These are phyloP conservation scores for Phlebiopsis gigantea DNA, from an alignment of 768 basidiomycete species.

Conservation along the genomic window DNA sequence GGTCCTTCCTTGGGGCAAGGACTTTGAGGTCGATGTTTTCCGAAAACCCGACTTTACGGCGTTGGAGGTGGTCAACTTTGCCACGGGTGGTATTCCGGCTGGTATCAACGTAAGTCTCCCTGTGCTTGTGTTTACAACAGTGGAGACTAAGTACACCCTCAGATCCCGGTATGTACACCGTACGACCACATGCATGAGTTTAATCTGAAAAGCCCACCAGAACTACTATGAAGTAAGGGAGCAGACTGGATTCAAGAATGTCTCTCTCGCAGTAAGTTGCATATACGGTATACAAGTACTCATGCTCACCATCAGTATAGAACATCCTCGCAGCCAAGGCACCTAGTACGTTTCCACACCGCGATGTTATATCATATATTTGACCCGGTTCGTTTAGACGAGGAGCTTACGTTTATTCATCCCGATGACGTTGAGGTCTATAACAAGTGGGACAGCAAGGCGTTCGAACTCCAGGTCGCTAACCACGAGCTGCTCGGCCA, in stretches of 20 bases:
- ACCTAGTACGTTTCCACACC: conserved; percentile 42
- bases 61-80: conserved; percentile 75
- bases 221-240: conserved; percentile 86
- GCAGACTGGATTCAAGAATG: conserved; percentile 83
- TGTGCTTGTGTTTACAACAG: background rate
- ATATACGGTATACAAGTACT: background rate
- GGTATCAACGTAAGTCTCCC: conserved; percentile 67
- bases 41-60: conserved; percentile 87
- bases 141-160: conserved; percentile 3
- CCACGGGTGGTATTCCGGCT: conserved; percentile 84
- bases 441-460: conserved; percentile 69
- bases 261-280: conserved; percentile 64
- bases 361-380: background rate
- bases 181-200: background rate
- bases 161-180: conserved; percentile 55
- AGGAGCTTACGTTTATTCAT: conserved; percentile 78
- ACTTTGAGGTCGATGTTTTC: conserved; percentile 52
- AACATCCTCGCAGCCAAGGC: conserved; percentile 88
- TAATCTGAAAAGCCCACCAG: conserved; percentile 24
- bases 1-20: conserved; percentile 72
- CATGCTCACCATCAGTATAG: conserved; percentile 26
- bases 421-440: conserved; percentile 72
- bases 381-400: conserved; percentile 37
- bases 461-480: conserved; percentile 87
- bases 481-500: conserved; percentile 88